Evolutionary conservation across 148 eudicot species (phyloP).

Genomic region (Cornus controversa): DNA sequence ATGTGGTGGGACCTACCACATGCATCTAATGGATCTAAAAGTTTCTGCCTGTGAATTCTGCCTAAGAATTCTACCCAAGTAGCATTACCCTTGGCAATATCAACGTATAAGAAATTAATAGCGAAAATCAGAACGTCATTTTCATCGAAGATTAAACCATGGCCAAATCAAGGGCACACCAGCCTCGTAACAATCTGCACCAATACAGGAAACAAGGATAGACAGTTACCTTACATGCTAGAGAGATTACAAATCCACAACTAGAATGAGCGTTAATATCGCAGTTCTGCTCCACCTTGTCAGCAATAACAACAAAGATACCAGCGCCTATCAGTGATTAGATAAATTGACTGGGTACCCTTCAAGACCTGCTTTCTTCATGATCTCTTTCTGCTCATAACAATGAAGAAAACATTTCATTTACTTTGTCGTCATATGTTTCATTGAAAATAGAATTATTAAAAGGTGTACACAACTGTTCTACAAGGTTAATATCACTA

Average conservation of each 20-base stretch:
- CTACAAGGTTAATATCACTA: background rate
- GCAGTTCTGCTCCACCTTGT: background rate
- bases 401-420: background rate
- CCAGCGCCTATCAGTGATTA: background rate
- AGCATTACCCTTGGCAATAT: no score
- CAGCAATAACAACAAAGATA: background rate
- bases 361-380: constrained; percentile 48
- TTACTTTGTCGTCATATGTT: background rate
- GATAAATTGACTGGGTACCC: constrained; percentile 32
- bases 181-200: background rate
- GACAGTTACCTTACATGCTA: background rate
- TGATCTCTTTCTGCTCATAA: constrained; percentile 51
- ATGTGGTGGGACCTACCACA: no score
- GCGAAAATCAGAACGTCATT: no score
- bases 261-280: background rate
- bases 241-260: background rate
- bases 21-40: no score
- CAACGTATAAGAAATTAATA: no score
- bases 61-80: no score
- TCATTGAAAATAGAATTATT: background rate
- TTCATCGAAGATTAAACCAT: background rate
- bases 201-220: background rate
- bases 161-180: background rate
- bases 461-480: background rate
- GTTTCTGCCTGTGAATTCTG: no score